Percentiles rank a stretch among this genome's conserved stretches.
phyloP scores from a whole-genome alignment of 2,329 filamentous ascomycete species.

The Arthrobotrys pseudoclavata region DNA sequence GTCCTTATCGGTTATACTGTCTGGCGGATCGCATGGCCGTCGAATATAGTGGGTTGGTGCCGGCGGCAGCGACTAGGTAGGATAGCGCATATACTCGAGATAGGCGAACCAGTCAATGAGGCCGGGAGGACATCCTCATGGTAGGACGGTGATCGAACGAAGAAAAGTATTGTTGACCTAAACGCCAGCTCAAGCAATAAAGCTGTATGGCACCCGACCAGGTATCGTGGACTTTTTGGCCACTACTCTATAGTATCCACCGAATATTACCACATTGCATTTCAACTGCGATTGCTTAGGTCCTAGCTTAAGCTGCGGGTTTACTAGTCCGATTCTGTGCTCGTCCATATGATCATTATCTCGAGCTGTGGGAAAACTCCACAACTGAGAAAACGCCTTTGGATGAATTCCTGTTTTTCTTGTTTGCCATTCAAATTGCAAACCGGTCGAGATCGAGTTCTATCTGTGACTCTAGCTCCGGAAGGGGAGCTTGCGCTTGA shows the following conservation, averaged over 20 bases:
- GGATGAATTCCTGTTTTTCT: conserved; percentile 38
- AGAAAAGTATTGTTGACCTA: conserved; percentile 24
- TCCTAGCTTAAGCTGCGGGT: conserved; percentile 21
- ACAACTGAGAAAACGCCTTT: conserved; percentile 45
- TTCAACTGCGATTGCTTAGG: conserved; percentile 39
- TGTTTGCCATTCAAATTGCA: not conserved
- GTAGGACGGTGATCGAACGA: conserved; percentile 33
- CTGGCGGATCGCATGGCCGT: conserved; percentile 49
- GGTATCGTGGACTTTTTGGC: conserved; percentile 31
- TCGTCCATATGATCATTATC: conserved; percentile 52
- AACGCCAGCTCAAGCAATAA: conserved; percentile 35
- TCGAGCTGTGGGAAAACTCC: conserved; percentile 35
- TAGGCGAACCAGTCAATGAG: conserved; percentile 39
- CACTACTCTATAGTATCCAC: conserved; percentile 33
- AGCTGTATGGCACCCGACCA: conserved; percentile 27
- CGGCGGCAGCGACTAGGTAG: conserved; percentile 55
- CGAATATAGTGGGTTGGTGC: conserved; percentile 56
- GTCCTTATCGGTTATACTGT: conserved; percentile 57
- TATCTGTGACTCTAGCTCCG: conserved; percentile 13
- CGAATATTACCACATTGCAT: conserved; percentile 43
- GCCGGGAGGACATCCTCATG: conserved; percentile 47
- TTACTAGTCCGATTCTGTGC: conserved; percentile 42
- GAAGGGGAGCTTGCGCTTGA: conserved; percentile 11
- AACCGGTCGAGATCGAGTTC: conserved; percentile 33
- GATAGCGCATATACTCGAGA: conserved; percentile 44